Evolutionary conservation across 2,329 filamentous ascomycete species (phyloP).

Genomic region (Neoscytalidium dimidiatum): DNA sequence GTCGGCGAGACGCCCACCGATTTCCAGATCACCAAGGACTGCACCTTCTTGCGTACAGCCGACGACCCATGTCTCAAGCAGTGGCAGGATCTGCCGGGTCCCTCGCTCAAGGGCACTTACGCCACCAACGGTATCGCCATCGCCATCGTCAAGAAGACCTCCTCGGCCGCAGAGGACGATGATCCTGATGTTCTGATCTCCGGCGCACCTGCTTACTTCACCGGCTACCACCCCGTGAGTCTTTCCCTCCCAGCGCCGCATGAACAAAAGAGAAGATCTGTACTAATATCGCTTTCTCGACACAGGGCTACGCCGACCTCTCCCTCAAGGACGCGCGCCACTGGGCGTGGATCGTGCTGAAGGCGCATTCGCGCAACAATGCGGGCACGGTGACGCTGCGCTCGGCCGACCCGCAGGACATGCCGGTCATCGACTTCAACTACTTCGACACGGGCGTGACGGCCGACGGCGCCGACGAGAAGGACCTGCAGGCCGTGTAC

Average conservation of each 20-base stretch:
- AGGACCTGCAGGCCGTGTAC: constrained; percentile 52
- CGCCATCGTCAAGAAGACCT: constrained; percentile 42
- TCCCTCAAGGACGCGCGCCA: constrained; percentile 46
- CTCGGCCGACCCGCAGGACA: constrained; percentile 63
- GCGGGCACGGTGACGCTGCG: constrained; percentile 62
- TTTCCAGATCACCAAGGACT: constrained; percentile 20
- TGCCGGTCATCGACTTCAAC: constrained; percentile 57
- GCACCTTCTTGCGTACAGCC: constrained; percentile 35
- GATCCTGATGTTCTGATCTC: constrained; percentile 48
- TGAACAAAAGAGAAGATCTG: background rate
- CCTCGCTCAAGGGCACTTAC: constrained; percentile 44
- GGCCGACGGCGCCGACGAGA: constrained; percentile 25
- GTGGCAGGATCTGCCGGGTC: constrained; percentile 2
- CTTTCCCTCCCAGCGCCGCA: background rate
- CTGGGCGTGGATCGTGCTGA: constrained; percentile 57
- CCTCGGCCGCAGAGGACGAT: constrained; percentile 47
- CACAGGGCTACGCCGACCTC: constrained; percentile 48
- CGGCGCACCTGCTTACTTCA: constrained; percentile 57
- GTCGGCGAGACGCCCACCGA: constrained; percentile 21
- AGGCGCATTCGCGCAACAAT: constrained; percentile 64
- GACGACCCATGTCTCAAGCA: constrained; percentile 41
- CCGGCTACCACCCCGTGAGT: constrained; percentile 54
- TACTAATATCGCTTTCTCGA: background rate
- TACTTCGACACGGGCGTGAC: constrained; percentile 29
- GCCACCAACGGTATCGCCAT: constrained; percentile 56